These are phyloP conservation scores for Sugiyamaella paludigena DNA, from an alignment of 1,139 yeast genomes.

Conservation along the genomic window DNA sequence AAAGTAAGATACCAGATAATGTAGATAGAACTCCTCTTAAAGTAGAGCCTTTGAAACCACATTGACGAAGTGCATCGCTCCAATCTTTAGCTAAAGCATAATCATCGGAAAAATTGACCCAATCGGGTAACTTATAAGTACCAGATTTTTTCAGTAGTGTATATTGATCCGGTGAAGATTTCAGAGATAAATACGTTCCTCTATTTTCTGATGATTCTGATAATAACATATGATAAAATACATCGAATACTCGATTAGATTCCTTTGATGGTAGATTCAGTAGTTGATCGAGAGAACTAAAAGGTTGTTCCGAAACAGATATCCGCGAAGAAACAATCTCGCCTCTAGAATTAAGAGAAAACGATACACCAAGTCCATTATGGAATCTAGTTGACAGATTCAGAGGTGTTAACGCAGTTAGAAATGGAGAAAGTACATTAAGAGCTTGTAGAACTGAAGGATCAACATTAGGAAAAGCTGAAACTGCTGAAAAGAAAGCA, in stretches of 20 bases:
- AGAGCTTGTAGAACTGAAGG: constrained; percentile 38
- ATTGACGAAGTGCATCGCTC: constrained; percentile 39
- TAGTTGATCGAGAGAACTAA: constrained; percentile 35
- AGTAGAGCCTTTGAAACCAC: constrained; percentile 37
- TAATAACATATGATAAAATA: constrained; percentile 39
- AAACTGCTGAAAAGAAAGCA: constrained; percentile 34
- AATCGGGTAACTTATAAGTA: constrained; percentile 37
- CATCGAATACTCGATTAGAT: constrained; percentile 39
- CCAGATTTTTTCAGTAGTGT: constrained; percentile 34
- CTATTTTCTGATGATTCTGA: constrained; percentile 36
- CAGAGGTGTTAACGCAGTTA: constrained; percentile 39
- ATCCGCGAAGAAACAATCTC: constrained; percentile 37
- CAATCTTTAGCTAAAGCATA: constrained; percentile 42
- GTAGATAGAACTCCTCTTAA: constrained; percentile 37
- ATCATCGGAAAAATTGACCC: constrained; percentile 40
- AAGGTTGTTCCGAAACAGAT: constrained; percentile 33
- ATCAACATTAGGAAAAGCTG: constrained; percentile 38
- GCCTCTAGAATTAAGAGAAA: constrained; percentile 37
- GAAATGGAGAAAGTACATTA: constrained; percentile 40
- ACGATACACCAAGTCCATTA: constrained; percentile 36
- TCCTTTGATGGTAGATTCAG: constrained; percentile 31
- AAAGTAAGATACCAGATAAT: constrained; percentile 40
- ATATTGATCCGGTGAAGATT: constrained; percentile 35
- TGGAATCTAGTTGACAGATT: constrained; percentile 40
- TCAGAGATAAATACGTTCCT: constrained; percentile 35